Evolutionary conservation across 1,139 yeast species (phyloP), one percentile per base, ranked within the genome.

Genomic region (Nakaseomyces kungkrabaensis): DNA sequence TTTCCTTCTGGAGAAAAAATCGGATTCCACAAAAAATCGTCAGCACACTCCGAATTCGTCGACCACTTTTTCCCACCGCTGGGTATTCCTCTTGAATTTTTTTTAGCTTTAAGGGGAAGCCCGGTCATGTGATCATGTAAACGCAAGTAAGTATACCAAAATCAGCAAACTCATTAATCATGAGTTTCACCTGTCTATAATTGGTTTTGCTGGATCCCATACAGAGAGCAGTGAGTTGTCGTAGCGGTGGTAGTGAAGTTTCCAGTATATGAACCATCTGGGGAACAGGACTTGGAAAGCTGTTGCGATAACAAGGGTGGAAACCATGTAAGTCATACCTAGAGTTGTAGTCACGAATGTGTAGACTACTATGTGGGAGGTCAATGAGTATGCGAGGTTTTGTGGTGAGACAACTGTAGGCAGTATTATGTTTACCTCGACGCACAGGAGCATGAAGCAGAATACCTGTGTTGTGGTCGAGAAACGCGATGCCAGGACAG

Each of bases 401-500:
- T 33, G 48, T 50, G 37, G 43, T 32, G 50, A 50, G 13, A 56
- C 49, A 46, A 60, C 40, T 32, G 56, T 55, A 7, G 68, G 69
- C 17, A 65, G 50, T 1, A 66, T 52, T 5, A 66, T 58, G 47
- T 63, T 64, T 8, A 65, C 48, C 45, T 65, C 64, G 7, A 65
- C 60, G 52, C 67, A 62, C 10, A 61, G 54, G 31, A 63, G 48
- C 36, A 63, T 50, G 46, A 90, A 90, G 56, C 89, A 81, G 63
- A 89, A 90, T 5, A 89, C 98, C 27, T 84, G 77, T 32, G 82
- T 70, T 1, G 94, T 82, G 2, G 92, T 76, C 6, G 75, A 68
- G 34, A 92, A 72, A 54, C 98, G 75, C 10, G 97, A 88, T 0
- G 97, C 95, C 36, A 92, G 71, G 6, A 94, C 95, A 24, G 90